Percentiles rank a stretch among this genome's conserved stretches.
phyloP scores from a whole-genome alignment of 305 asterid genomes.

The Nicotiana rustica region DNA sequence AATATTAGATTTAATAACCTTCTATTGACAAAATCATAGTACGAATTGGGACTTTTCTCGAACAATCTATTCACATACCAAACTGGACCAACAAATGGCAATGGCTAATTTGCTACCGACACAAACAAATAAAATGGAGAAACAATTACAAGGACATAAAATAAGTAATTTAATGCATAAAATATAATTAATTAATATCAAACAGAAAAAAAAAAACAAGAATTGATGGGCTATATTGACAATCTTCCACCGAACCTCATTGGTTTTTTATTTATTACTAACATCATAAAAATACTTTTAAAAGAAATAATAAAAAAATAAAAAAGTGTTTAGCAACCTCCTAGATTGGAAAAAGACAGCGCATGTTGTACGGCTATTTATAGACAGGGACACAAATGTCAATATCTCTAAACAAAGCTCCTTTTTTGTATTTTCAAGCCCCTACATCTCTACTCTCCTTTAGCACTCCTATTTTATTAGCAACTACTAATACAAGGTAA shows the following conservation, averaged over 20 bases:
- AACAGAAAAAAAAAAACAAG: neutral
- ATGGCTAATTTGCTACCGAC: constrained; percentile 25
- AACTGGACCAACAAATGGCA: neutral
- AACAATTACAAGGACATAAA: neutral
- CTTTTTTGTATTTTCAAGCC: constrained; percentile 47
- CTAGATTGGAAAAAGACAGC: constrained; percentile 34
- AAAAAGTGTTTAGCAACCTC: constrained; percentile 21
- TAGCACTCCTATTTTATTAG: neutral
- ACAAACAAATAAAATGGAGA: constrained; percentile 17
- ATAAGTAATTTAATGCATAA: neutral
- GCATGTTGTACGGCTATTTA: constrained; percentile 37
- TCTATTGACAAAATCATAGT: too few relatives aligned
- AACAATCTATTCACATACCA: neutral
- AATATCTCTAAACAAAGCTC: constrained; percentile 36
- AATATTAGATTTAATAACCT: too few relatives aligned
- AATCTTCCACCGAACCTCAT: neutral
- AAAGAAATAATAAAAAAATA: neutral
- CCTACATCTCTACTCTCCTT: neutral
- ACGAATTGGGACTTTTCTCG: neutral
- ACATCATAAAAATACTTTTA: neutral
- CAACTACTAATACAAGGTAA: constrained; percentile 10
- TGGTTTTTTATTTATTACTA: too few relatives aligned
- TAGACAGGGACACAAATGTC: constrained; percentile 46
- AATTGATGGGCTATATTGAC: neutral
- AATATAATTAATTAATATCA: constrained; percentile 9